phyloP scores from a whole-genome alignment of 1,139 yeast species.

The Pichia sp. region DNA sequence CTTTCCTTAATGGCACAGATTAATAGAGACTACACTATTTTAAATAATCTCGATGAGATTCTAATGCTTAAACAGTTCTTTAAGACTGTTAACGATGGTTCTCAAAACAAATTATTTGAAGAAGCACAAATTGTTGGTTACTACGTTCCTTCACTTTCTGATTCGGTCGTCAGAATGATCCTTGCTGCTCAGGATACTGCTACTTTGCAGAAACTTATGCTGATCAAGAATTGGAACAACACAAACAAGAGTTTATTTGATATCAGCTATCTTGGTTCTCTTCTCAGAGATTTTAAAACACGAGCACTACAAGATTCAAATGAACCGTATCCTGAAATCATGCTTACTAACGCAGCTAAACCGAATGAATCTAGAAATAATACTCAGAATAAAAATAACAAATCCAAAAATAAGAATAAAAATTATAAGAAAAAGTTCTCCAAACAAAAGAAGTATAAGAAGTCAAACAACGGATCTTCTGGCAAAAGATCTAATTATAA shows the following conservation, averaged over 20 bases:
- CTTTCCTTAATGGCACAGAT: not conserved
- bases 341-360: too few species aligned
- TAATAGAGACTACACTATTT: not conserved
- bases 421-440: too few species aligned
- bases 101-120: not conserved
- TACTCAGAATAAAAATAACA: too few species aligned
- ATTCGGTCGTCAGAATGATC: not conserved
- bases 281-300: too few species aligned
- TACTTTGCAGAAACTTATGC: not conserved
- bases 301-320: too few species aligned
- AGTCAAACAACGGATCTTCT: too few species aligned
- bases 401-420: too few species aligned
- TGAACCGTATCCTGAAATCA: too few species aligned
- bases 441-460: too few species aligned
- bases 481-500: too few species aligned
- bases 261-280: not conserved
- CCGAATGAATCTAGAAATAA: too few species aligned
- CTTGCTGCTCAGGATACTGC: not conserved
- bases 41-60: constrained; percentile 1
- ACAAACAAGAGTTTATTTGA: not conserved
- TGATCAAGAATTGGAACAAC: not conserved
- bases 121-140: constrained; percentile 5
- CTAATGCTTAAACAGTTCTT: not conserved
- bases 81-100: not conserved
- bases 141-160: not conserved